Evolutionary conservation across 139 green algal genomes (phyloP), one percentile per base, ranked within the genome.

Genomic region (Dunaliella primolecta): DNA sequence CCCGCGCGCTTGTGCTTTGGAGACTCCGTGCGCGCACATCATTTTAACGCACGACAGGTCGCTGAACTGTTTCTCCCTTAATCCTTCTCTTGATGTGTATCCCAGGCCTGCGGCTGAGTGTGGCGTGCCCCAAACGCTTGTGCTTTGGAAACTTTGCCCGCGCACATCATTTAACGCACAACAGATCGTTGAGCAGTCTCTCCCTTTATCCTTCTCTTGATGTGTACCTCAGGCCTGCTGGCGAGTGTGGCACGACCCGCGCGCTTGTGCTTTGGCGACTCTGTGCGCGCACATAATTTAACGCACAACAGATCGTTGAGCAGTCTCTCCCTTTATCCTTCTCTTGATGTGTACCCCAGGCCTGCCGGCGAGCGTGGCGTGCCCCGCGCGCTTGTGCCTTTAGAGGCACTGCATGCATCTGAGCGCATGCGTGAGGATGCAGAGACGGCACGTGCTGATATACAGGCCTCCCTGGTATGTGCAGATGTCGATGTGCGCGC

Each of bases 191-290:
- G n/a, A n/a, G n/a, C n/a, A n/a, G n/a, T n/a, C n/a, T n/a, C n/a
- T n/a, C n/a, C 3, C 56, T 21, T 29, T 32, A 20, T 30, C 72
- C 25, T 30, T 23, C n/a, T n/a, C n/a, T n/a, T n/a, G 24, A 24
- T 70, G 77, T 27, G 32, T 78, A 23, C 7, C 32, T 35, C 36
- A 81, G 77, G 77, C 77, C 77, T 2, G 34, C 3, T 1, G 35
- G 31, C 1, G 35, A 81, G 35, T 35, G 77, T 70, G 77, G 77
- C 32, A 24, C 77, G 1, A 36, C 70, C 24, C 57, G 78, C 20
- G 81, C 82, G 77, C 79, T 89, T 78, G 86, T 89, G 46, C 86
- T 25, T 31, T 89, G 29, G 86, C 87, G 86, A 83, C 86, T 24
- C 86, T 89, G 31, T 83, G 84, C 1, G 80, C 86, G 57, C 83